These are phyloP conservation scores for Kokia cookei DNA, from an alignment of 441 rosid genomes.

Conservation along the genomic window DNA sequence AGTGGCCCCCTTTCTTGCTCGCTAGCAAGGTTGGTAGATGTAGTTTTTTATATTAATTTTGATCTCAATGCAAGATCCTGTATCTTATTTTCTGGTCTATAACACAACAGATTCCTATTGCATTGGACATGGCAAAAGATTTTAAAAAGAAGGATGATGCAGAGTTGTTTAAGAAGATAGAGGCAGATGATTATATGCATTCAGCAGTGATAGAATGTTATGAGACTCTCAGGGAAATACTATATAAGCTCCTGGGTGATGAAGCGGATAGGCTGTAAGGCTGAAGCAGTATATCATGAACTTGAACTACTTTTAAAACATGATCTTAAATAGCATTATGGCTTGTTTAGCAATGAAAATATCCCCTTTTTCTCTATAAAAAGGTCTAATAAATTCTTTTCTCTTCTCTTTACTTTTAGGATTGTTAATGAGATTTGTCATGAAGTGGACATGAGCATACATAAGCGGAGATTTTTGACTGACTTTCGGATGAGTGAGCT, in stretches of 20 bases:
- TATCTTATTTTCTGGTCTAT: constrained; percentile 15
- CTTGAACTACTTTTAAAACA: constrained; percentile 1
- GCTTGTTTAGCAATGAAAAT: background rate
- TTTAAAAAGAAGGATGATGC: constrained; percentile 70
- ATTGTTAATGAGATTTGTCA: constrained; percentile 44
- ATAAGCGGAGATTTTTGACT: constrained; percentile 41
- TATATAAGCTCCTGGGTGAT: constrained; percentile 62
- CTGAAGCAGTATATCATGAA: background rate
- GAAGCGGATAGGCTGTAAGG: constrained; percentile 62
- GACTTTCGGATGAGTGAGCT: constrained; percentile 68
- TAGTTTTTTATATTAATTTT: constrained; percentile 10
- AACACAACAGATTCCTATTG: constrained; percentile 78
- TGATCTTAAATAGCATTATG: background rate
- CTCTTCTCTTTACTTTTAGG: constrained; percentile 29
- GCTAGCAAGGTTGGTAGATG: constrained; percentile 78
- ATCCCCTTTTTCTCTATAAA: constrained; percentile 7
- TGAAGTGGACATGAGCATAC: constrained; percentile 49
- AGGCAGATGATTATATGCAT: constrained; percentile 63
- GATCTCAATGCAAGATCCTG: constrained; percentile 4
- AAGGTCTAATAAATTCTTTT: constrained; percentile 14
- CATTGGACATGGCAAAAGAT: constrained; percentile 98
- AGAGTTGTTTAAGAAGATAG: constrained; percentile 77
- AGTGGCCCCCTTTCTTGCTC: constrained; percentile 97
- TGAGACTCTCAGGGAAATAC: constrained; percentile 64
- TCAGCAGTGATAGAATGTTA: constrained; percentile 84